phyloP scores from a whole-genome alignment of 2,329 filamentous ascomycete species.

The Diaporthe vaccinii region DNA sequence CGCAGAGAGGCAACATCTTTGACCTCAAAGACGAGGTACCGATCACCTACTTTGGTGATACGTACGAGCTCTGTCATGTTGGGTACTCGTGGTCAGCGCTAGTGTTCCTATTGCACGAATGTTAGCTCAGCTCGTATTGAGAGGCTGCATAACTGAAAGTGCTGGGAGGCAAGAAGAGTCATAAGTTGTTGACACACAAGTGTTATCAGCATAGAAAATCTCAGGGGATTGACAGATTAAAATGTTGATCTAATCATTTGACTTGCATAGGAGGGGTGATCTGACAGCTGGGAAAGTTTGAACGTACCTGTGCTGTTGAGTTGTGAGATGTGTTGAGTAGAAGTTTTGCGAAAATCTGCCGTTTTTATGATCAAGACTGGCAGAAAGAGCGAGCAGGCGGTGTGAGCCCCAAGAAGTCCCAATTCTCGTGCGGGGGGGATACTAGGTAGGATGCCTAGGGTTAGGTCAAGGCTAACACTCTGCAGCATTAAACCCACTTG shows the following conservation, averaged over 20 bases:
- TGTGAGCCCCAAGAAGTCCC: neutral
- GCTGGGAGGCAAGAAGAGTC: conserved; percentile 44
- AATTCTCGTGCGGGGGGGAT: neutral
- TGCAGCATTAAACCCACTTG: neutral
- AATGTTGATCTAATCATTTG: conserved; percentile 61
- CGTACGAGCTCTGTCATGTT: conserved; percentile 70
- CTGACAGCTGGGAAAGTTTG: neutral
- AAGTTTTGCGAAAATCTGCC: conserved; percentile 33
- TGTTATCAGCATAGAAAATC: conserved; percentile 55
- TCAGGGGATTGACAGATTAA: conserved; percentile 75
- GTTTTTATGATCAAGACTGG: conserved; percentile 21
- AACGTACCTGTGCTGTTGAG: conserved; percentile 46
- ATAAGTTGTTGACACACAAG: conserved; percentile 50
- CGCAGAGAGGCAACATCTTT: conserved; percentile 84
- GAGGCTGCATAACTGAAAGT: conserved; percentile 37
- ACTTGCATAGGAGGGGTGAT: neutral
- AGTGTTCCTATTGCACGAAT: conserved; percentile 35
- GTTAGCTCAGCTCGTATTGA: conserved; percentile 31
- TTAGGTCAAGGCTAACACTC: neutral
- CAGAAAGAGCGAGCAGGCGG: conserved; percentile 35
- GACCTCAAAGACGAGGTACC: conserved; percentile 92
- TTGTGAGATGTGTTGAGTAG: conserved; percentile 39
- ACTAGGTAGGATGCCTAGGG: neutral
- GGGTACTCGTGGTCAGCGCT: conserved; percentile 8
- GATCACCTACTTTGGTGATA: conserved; percentile 83